Conservation (phyloP, 2,329 filamentous ascomycete genomes). For the Alternaria novae-zelandiae region DNA sequence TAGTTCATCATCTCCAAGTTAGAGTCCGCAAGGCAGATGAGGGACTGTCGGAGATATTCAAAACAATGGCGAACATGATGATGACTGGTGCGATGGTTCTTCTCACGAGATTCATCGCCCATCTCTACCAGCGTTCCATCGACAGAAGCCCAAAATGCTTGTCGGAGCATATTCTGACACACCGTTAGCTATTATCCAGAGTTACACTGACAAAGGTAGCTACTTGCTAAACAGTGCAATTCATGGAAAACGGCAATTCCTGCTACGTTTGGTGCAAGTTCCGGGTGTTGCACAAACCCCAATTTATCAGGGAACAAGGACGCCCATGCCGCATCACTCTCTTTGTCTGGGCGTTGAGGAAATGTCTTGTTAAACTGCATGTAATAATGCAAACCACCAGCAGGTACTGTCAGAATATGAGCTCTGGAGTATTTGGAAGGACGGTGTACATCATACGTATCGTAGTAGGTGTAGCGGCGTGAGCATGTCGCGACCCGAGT, state of each 20-base stretch:
- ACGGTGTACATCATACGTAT: too few relatives aligned
- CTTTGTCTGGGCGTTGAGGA: not conserved
- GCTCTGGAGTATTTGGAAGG: too few relatives aligned
- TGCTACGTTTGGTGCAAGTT: not conserved
- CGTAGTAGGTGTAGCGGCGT: too few relatives aligned
- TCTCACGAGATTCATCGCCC: not conserved
- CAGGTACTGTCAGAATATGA: not conserved
- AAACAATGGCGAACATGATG: not conserved
- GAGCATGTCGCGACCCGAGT: too few relatives aligned
- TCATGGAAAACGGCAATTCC: not conserved
- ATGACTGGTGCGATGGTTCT: not conserved
- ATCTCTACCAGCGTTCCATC: not conserved
- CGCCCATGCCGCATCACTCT: not conserved
- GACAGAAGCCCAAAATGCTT: not conserved
- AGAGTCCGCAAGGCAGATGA: not conserved
- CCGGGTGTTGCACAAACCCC: not conserved
- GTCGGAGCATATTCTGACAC: not conserved
- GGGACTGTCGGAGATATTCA: not conserved
- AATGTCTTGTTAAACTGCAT: constrained; percentile 1
- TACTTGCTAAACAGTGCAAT: not conserved
- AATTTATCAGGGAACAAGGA: not conserved
- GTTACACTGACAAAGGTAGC: too few relatives aligned
- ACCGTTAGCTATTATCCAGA: too few relatives aligned
- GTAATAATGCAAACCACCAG: not conserved
- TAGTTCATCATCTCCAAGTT: constrained; percentile 1